Base-by-base conservation (phyloP, 345 rosid species). In the Pugionium dolabratum region DNA sequence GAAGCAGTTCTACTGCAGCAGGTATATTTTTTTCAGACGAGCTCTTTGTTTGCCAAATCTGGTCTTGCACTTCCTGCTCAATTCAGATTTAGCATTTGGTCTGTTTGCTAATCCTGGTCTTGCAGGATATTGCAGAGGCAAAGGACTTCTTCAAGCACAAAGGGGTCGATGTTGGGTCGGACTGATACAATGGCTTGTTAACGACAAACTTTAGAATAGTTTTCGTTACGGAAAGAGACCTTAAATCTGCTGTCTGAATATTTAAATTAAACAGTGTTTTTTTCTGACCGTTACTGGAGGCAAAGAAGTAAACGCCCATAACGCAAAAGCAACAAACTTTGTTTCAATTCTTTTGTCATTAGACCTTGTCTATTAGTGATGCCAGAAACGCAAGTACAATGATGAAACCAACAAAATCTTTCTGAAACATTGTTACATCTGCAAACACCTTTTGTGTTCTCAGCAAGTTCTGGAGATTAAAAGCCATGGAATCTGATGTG, bases 51-150 rank as follows among this genome's bases (percentile, higher is more conserved):
- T 36, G 4, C 8, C 5, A 7, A 6, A 5, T 1, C 5, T 37
- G 6, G 2, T 5, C 41, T 37, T 37, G 5, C 5, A 1, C 5
- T 37, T 37, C 41, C 4, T 37, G 1, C 8, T 7, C 0, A 18
- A 18, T 18, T 18, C 18, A 18, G 18, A 18, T 18, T 18, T 18
- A 18, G 18, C 18, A 18, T 18, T 18, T 18, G 18, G 18, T 18
- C 18, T 18, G 18, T 0, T n/a, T 60, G 54, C 1, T 53, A 10
- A 25, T 44, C 0, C 26, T 52, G 9, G 33, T 43, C 5, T 34
- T 69, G 67, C 74, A 89, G 98, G 98, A 87, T 64, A 81, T 90
- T 43, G 58, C 57, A 9, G 94, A 92, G 83, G 98, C 94, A 39
- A 82, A 82, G 76, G 80, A 81, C 27, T 86, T 79, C 72, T 64